A percentile compares a stretch with the other conserved stretches of the same genome.
phyloP scores from a whole-genome alignment of 352 stramenopile species.

The Pythium scleroteichum region DNA sequence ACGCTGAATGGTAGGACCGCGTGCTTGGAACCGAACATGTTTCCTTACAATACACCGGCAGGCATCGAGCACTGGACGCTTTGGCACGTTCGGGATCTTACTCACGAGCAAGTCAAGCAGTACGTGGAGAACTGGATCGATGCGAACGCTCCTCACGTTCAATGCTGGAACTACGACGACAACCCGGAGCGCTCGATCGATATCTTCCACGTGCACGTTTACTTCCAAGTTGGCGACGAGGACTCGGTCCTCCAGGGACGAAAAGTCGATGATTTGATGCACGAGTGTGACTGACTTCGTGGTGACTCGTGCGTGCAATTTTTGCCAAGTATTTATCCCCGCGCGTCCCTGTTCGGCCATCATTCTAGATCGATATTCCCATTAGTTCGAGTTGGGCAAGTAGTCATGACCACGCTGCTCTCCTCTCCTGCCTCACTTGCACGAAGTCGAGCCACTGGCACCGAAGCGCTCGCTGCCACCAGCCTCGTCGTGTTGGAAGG shows the following conservation, averaged over 20 bases:
- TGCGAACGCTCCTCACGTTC: slow-evolving; percentile 74
- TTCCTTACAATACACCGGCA: slow-evolving; percentile 86
- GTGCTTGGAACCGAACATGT: slow-evolving; percentile 88
- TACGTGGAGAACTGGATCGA: slow-evolving; percentile 90
- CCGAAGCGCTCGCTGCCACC: background rate
- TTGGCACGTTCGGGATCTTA: slow-evolving; percentile 79
- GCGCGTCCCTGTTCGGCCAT: background rate
- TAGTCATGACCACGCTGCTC: background rate
- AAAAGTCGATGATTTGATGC: slow-evolving; percentile 65
- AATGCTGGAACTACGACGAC: slow-evolving; percentile 88
- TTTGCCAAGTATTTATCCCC: slow-evolving; percentile 19
- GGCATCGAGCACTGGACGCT: slow-evolving; percentile 89
- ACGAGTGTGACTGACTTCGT: slow-evolving; percentile 59
- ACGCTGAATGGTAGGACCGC: slow-evolving; percentile 80
- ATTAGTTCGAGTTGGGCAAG: no score
- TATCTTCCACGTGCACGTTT: slow-evolving; percentile 91
- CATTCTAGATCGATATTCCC: no score
- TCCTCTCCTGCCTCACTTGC: background rate
- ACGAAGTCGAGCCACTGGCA: no score
- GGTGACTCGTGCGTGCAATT: background rate
- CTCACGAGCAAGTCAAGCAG: slow-evolving; percentile 82
- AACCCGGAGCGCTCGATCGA: slow-evolving; percentile 88
- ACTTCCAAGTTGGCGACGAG: slow-evolving; percentile 69
- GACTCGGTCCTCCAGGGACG: slow-evolving; percentile 60
- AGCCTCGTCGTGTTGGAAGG: background rate